phyloP scores from a whole-genome alignment of 2,329 filamentous ascomycete species.

The Boeremia lycopersici region DNA sequence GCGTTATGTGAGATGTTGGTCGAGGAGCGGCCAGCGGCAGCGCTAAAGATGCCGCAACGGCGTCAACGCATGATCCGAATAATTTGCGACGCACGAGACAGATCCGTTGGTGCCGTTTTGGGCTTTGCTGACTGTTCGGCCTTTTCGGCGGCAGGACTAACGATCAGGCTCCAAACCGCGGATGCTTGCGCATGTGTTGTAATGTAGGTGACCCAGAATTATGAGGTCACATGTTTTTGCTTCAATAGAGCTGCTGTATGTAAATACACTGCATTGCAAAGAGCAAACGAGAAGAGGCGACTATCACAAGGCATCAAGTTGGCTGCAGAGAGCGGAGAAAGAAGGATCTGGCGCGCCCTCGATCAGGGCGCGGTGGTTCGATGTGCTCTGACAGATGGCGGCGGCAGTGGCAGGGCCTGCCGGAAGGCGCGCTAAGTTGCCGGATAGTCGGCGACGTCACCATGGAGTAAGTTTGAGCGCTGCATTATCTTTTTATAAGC shows the following conservation, averaged over 20 bases:
- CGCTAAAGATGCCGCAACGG: constrained; percentile 35
- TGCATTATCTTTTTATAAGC: constrained; percentile 38
- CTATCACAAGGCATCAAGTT: constrained; percentile 1
- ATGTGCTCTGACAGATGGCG: constrained; percentile 13
- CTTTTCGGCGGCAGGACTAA: constrained; percentile 21
- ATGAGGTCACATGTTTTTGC: constrained; percentile 6
- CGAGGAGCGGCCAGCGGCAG: constrained; percentile 28
- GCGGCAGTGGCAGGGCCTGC: constrained; percentile 31
- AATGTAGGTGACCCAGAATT: not conserved
- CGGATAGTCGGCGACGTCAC: constrained; percentile 47
- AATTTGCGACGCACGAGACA: constrained; percentile 25
- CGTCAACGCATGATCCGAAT: constrained; percentile 22
- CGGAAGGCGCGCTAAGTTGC: constrained; percentile 27
- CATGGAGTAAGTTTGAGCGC: constrained; percentile 33
- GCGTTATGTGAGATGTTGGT: constrained; percentile 5
- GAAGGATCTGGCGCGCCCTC: constrained; percentile 6
- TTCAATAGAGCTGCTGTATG: not conserved
- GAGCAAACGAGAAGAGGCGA: not conserved
- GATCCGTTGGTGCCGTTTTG: constrained; percentile 12
- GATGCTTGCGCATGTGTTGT: constrained; percentile 1
- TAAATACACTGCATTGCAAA: not conserved
- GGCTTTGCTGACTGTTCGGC: constrained; percentile 22
- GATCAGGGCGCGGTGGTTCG: constrained; percentile 29
- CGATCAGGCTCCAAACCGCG: not conserved
- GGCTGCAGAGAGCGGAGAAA: constrained; percentile 1